Conservation (phyloP, 2,329 filamentous ascomycete genomes). For the Cercospora sp. region DNA sequence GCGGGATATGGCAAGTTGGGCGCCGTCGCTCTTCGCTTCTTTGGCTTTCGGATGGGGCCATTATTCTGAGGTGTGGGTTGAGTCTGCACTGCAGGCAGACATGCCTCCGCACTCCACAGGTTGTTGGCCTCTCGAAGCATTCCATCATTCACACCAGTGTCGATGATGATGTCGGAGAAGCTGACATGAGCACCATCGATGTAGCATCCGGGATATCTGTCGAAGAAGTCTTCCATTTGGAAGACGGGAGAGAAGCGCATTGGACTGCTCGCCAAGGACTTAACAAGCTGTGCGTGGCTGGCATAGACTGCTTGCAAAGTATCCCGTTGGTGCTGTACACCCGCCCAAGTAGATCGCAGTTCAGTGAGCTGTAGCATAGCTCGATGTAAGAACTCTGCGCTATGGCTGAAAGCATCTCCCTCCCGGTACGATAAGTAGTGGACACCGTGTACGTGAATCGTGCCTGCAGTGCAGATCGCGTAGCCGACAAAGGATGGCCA, state of each 20-base stretch:
- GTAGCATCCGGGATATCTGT: slow-evolving; percentile 70
- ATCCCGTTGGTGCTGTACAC: slow-evolving; percentile 76
- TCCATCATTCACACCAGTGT: slow-evolving; percentile 11
- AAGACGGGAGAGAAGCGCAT: slow-evolving; percentile 78
- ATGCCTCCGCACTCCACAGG: slow-evolving; percentile 1
- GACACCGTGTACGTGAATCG: slow-evolving; percentile 82
- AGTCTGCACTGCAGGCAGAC: slow-evolving; percentile 15
- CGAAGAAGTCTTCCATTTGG: slow-evolving; percentile 84
- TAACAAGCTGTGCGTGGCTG: slow-evolving; percentile 79
- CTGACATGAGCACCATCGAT: slow-evolving; percentile 76
- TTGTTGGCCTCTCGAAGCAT: slow-evolving; percentile 2
- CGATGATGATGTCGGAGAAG: slow-evolving; percentile 61
- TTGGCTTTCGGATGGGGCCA: slow-evolving; percentile 20
- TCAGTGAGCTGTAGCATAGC: slow-evolving; percentile 80
- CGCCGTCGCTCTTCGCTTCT: slow-evolving; percentile 31
- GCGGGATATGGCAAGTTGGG: slow-evolving; percentile 31
- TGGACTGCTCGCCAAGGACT: slow-evolving; percentile 65
- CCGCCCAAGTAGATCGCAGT: slow-evolving; percentile 73
- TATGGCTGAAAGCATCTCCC: slow-evolving; percentile 64
- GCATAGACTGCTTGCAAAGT: slow-evolving; percentile 75
- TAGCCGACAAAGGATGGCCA: slow-evolving; percentile 88
- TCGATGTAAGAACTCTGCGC: slow-evolving; percentile 69
- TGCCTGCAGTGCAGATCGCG: slow-evolving; percentile 82
- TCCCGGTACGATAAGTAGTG: slow-evolving; percentile 68
- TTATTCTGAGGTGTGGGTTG: slow-evolving; percentile 8